Percentiles rank a stretch among this genome's conserved stretches.
Evolutionary conservation across 73 alveolate species (phyloP).

Genomic region (Halteria grandinella): DNA sequence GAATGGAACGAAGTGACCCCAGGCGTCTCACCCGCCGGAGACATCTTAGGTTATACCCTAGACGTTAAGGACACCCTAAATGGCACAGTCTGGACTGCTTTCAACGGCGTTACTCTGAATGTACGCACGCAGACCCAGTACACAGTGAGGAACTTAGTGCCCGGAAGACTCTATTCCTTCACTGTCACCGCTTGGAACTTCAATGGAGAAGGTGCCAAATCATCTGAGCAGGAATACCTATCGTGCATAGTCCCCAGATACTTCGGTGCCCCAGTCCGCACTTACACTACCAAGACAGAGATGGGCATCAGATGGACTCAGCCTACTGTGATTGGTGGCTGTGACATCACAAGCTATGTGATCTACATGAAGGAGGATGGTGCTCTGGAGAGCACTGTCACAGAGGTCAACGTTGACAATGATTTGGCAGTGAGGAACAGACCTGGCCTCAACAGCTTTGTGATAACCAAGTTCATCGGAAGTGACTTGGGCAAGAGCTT

Average conservation of each 20-base stretch:
- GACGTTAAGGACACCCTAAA: background rate
- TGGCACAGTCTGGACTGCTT: slow-evolving; percentile 22
- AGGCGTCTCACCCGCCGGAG: slow-evolving; percentile 31
- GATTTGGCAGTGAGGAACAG: slow-evolving; percentile 54
- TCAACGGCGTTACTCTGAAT: slow-evolving; percentile 19
- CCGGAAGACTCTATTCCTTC: slow-evolving; percentile 55
- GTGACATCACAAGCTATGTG: slow-evolving; percentile 34
- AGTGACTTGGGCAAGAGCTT: slow-evolving; percentile 16
- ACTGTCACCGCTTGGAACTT: slow-evolving; percentile 50
- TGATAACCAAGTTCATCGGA: slow-evolving; percentile 26
- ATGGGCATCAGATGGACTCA: slow-evolving; percentile 35
- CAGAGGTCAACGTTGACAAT: slow-evolving; percentile 46
- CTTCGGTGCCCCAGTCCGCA: slow-evolving; percentile 44
- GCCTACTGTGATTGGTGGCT: slow-evolving; percentile 21
- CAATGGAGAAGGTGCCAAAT: slow-evolving; percentile 56
- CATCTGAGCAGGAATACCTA: slow-evolving; percentile 4
- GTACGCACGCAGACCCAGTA: background rate
- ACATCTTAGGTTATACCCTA: slow-evolving; percentile 18
- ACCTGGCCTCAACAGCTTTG: slow-evolving; percentile 50
- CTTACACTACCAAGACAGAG: slow-evolving; percentile 11
- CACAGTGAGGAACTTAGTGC: slow-evolving; percentile 43
- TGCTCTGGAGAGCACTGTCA: background rate
- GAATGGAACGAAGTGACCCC: slow-evolving; percentile 2
- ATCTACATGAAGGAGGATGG: slow-evolving; percentile 59
- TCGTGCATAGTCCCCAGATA: slow-evolving; percentile 51